A percentile compares a stretch with the other conserved stretches of the same genome.
These are phyloP conservation scores for Plasmodium cynomolgi DNA, from an alignment of 169 alveolate species.

Conservation along the genomic window DNA sequence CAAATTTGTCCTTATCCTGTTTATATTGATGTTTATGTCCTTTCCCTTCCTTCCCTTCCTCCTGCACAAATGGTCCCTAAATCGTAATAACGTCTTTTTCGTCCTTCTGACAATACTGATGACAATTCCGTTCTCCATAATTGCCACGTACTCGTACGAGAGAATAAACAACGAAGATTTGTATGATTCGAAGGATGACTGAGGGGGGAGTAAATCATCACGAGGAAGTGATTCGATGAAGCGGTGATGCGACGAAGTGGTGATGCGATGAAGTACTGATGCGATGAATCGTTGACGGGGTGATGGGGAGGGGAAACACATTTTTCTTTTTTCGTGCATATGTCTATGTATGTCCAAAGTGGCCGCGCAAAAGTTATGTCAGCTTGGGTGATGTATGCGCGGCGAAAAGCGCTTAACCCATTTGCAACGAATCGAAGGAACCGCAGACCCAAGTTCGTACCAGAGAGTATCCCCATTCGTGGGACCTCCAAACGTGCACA, in stretches of 20 bases:
- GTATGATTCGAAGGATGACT: constrained; percentile 5
- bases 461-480: background rate
- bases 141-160: constrained; percentile 11
- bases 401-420: background rate
- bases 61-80: constrained; percentile 7
- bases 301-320: background rate
- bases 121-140: background rate
- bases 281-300: background rate
- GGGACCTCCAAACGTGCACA: background rate
- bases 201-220: background rate
- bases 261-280: too few species aligned
- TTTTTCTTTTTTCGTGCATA: background rate
- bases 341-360: background rate
- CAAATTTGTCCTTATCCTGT: constrained; percentile 15
- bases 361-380: background rate
- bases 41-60: constrained; percentile 35
- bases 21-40: constrained; percentile 20
- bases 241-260: too few species aligned
- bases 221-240: background rate
- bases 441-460: background rate
- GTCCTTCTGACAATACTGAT: background rate
- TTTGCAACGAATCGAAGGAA: background rate
- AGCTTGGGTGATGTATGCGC: background rate
- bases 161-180: constrained; percentile 8
- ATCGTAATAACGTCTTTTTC: background rate